Conservation (phyloP, 1,284 basidiomycete species). For the Neolentinus lepideus region DNA sequence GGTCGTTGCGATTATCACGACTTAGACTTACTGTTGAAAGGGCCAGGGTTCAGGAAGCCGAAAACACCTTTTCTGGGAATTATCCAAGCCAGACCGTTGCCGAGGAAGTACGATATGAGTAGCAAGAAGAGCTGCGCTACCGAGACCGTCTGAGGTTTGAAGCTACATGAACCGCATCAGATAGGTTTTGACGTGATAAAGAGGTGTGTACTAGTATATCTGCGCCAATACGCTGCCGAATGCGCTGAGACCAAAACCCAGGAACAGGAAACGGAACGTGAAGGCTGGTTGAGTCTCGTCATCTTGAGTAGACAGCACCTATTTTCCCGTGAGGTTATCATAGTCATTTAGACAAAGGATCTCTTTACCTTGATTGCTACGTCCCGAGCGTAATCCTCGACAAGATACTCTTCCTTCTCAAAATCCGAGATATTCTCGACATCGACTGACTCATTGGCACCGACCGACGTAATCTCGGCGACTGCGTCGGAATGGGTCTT, state of each 20-base stretch:
- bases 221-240: constrained; percentile 27
- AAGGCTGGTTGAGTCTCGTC: constrained; percentile 27
- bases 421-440: constrained; percentile 1
- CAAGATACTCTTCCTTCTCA: constrained; percentile 19
- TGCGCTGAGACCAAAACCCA: constrained; percentile 26
- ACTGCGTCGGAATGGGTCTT: background rate
- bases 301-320: constrained; percentile 30
- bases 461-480: background rate
- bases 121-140: constrained; percentile 28
- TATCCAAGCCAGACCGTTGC: constrained; percentile 23
- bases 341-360: background rate
- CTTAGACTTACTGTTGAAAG: constrained; percentile 30
- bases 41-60: constrained; percentile 33
- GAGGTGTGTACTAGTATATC: constrained; percentile 17
- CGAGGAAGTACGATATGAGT: constrained; percentile 29
- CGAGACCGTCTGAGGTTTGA: constrained; percentile 27
- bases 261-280: constrained; percentile 28
- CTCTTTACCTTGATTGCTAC: constrained; percentile 27
- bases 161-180: constrained; percentile 16
- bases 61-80: constrained; percentile 26
- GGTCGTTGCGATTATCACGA: background rate
- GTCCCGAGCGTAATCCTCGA: constrained; percentile 25
- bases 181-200: background rate
- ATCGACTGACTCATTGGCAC: background rate
- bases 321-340: background rate